Conservation (phyloP, 805 yeast genomes). For the Hanseniaspora vineae region DNA sequence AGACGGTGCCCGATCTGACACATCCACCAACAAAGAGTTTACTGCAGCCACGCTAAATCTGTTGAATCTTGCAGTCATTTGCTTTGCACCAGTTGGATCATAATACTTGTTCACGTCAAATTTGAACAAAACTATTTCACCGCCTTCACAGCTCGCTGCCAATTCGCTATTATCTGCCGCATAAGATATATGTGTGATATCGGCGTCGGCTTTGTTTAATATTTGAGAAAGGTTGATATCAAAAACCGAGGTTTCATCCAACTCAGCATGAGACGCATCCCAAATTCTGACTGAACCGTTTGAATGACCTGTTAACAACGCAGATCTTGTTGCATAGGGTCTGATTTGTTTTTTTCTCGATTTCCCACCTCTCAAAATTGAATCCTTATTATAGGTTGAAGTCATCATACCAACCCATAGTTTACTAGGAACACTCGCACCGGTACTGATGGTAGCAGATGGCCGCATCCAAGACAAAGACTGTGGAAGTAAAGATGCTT, state of each 20-base stretch:
- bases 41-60: slow-evolving; percentile 14
- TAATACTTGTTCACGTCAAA: slow-evolving; percentile 44
- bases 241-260: slow-evolving; percentile 43
- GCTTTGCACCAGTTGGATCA: slow-evolving; percentile 21
- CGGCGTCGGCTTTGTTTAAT: slow-evolving; percentile 31
- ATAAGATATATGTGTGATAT: slow-evolving; percentile 51
- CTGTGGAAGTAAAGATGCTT: slow-evolving; percentile 62
- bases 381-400: slow-evolving; percentile 28
- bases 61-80: slow-evolving; percentile 13
- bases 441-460: slow-evolving; percentile 41
- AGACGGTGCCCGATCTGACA: slow-evolving; percentile 40
- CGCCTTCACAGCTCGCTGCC: slow-evolving; percentile 44
- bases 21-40: slow-evolving; percentile 27
- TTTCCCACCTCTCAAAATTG: slow-evolving; percentile 65
- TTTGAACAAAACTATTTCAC: slow-evolving; percentile 65
- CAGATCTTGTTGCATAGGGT: slow-evolving; percentile 38
- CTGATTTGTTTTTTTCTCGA: slow-evolving; percentile 27
- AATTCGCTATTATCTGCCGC: slow-evolving; percentile 70
- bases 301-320: slow-evolving; percentile 72
- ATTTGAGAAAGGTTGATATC: slow-evolving; percentile 44
- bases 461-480: slow-evolving; percentile 72
- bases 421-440: slow-evolving; percentile 44
- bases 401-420: slow-evolving; percentile 75
- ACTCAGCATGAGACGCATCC: slow-evolving; percentile 71
- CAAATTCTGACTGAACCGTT: slow-evolving; percentile 74